Evolutionary conservation across 2,329 filamentous ascomycete genomes (phyloP).

Genomic region (Epichloe sylvatica): DNA sequence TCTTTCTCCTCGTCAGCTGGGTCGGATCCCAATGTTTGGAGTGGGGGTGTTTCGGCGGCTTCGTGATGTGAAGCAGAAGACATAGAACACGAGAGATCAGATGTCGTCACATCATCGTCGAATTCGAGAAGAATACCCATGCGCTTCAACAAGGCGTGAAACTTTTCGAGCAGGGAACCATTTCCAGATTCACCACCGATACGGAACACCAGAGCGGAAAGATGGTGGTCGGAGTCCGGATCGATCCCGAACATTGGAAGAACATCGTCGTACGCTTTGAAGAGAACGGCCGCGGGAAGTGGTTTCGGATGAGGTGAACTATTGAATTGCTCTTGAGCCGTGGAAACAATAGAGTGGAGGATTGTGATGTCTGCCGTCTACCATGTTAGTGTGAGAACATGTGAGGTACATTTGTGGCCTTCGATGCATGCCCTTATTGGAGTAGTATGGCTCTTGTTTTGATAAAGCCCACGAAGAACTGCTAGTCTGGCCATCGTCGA

Average conservation of each 20-base stretch:
- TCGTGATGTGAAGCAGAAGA: background rate
- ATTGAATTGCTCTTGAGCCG: slow-evolving; percentile 52
- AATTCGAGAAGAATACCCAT: slow-evolving; percentile 62
- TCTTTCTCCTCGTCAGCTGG: background rate
- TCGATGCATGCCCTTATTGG: slow-evolving; percentile 40
- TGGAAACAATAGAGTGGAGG: slow-evolving; percentile 61
- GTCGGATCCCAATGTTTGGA: background rate
- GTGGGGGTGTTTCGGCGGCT: background rate
- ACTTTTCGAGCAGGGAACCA: slow-evolving; percentile 50
- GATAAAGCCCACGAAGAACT: background rate
- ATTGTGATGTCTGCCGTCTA: slow-evolving; percentile 57
- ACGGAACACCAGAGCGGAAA: slow-evolving; percentile 66
- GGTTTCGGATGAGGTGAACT: slow-evolving; percentile 44
- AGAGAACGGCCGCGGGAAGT: slow-evolving; percentile 63
- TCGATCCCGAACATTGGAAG: slow-evolving; percentile 57
- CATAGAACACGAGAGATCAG: background rate
- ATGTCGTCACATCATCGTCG: slow-evolving; percentile 20
- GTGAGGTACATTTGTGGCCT: background rate
- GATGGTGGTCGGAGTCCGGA: slow-evolving; percentile 58
- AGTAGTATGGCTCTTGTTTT: slow-evolving; percentile 32
- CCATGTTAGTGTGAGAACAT: background rate
- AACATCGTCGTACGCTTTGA: slow-evolving; percentile 64
- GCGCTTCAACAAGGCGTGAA: slow-evolving; percentile 50
- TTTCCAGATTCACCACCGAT: slow-evolving; percentile 53
- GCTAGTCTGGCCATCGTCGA: slow-evolving; percentile 5